Base-by-base conservation (phyloP, 306 rosid species). In the Calophaca sinica region DNA sequence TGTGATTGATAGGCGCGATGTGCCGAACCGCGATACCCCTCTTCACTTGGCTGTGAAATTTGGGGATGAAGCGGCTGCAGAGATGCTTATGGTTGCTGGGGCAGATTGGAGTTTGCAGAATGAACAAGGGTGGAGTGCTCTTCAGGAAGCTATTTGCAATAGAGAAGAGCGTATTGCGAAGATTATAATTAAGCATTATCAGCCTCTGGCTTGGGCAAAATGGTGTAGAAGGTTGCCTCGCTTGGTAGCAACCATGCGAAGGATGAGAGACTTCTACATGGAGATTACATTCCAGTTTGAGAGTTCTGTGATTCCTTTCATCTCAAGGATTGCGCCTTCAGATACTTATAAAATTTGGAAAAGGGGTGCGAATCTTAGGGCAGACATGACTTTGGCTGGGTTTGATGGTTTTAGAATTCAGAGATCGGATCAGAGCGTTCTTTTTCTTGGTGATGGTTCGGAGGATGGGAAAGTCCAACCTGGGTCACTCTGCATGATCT, bases 41-140 rank as follows among this genome's bases (percentile, higher is more conserved):
- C 96, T 96, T 72, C 99, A 96, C 78, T 82, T 96, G 86, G 98
- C 99, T 72, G 98, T 92, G 7, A 92, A 96, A 70, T 77, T 88
- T 0, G 97, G 94, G 69, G 99, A 96, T 58, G 92, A 82, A 76
- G 86, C 82, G 13, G 87, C 96, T 7, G 84, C 97, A 0, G 96
- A 96, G 85, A 81, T 86, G 93, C 97, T 96, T 68, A 96, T 96
- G 99, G 80, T 87, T 79, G 96, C 96, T 0, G 98, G 99, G 60
- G 97, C 96, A 9, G 99, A 96, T 86, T 96, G 98, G 99, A 96
- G 99, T 85, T 83, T 96, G 93, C 99, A 96, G 86, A 96, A 96
- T 77, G 99, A 96, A 65, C 94, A 79, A 28, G 99, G 99, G 0
- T 96, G 99, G 99, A 96, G 99, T 84, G 92, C 99, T 13, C 98